phyloP scores from a whole-genome alignment of 2,329 filamentous ascomycete species.

The Pseudogymnoascus sp. region DNA sequence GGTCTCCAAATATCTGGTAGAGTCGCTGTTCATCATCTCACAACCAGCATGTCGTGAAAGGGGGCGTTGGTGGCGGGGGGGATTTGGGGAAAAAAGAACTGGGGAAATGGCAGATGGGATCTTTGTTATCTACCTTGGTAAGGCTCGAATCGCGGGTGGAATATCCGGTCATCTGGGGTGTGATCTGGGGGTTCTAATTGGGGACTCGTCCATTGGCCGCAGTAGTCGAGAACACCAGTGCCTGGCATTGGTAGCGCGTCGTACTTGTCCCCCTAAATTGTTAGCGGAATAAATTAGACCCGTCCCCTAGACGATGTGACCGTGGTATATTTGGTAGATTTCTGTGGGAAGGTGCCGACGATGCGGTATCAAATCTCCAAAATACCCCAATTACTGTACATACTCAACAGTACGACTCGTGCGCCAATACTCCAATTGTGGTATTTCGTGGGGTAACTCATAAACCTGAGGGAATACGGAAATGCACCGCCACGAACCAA shows the following conservation, averaged over 20 bases:
- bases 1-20: background rate
- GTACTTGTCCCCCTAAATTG: background rate
- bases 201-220: background rate
- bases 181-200: background rate
- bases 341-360: background rate
- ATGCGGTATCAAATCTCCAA: background rate
- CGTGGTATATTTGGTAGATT: background rate
- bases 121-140: background rate
- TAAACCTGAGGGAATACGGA: background rate
- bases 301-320: background rate
- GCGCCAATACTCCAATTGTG: background rate
- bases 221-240: background rate
- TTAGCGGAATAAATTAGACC: background rate
- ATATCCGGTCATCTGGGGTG: background rate
- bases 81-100: background rate
- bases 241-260: background rate
- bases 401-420: background rate
- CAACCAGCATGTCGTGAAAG: background rate
- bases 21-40: constrained; percentile 3
- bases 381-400: background rate
- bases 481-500: background rate
- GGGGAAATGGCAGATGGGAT: background rate
- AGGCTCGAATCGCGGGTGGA: background rate
- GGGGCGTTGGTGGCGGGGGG: background rate
- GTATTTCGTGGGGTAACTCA: background rate